Evolutionary conservation across 768 basidiomycete genomes (phyloP).

Genomic region (Punctularia strigosozonata): DNA sequence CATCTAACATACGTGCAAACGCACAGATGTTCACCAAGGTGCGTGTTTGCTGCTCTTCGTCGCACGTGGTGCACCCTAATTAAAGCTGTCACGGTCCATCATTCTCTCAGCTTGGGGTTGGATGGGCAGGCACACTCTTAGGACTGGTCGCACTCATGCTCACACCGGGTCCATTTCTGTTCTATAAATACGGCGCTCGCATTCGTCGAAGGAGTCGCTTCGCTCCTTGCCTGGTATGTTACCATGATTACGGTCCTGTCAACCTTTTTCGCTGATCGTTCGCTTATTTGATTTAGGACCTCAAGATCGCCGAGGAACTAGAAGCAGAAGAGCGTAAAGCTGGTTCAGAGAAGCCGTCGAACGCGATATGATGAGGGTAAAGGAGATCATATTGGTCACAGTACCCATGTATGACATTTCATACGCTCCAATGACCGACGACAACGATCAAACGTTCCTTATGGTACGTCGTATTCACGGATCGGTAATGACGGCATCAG

Average conservation of each 20-base stretch:
- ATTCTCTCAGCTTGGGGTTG: constrained; percentile 2
- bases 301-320: constrained; percentile 4
- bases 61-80: no score
- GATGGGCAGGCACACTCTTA: constrained; percentile 23
- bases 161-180: constrained; percentile 23
- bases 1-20: no score
- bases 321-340: constrained; percentile 1
- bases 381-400: no score
- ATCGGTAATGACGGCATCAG: no score
- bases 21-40: constrained; percentile 4
- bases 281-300: constrained; percentile 2
- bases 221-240: constrained; percentile 7
- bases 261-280: background rate
- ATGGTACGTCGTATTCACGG: no score
- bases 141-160: constrained; percentile 21
- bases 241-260: background rate
- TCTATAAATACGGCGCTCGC: constrained; percentile 19
- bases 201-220: constrained; percentile 5
- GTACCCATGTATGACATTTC: no score
- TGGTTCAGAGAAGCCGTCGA: no score
- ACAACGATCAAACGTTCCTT: no score
- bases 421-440: no score
- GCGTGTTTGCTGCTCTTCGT: no score
- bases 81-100: no score
- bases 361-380: no score